phyloP scores from a whole-genome alignment of 2,329 filamentous ascomycete species.

The Trichoderma endophyticum region DNA sequence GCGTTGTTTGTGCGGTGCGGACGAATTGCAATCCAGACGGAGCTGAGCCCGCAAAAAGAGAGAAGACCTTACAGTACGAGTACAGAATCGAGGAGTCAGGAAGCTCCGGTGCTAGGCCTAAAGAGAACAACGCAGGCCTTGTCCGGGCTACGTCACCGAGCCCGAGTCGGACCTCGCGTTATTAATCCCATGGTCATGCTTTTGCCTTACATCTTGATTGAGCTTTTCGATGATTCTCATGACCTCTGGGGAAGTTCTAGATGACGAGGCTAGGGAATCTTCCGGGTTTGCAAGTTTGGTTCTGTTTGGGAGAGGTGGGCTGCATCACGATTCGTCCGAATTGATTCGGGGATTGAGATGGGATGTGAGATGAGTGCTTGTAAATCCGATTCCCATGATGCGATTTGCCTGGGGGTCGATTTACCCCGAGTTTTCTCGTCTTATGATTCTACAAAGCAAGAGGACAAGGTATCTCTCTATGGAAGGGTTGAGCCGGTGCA shows the following conservation, averaged over 20 bases:
- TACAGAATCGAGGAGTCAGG: background rate
- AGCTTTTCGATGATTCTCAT: background rate
- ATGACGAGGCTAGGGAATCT: slow-evolving; percentile 15
- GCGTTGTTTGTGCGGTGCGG: background rate
- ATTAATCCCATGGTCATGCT: background rate
- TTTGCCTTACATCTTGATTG: no score
- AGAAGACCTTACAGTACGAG: background rate
- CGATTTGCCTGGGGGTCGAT: background rate
- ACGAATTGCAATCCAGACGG: background rate
- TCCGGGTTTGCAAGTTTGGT: background rate
- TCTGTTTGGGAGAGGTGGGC: background rate
- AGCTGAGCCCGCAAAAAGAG: background rate
- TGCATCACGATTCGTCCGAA: background rate
- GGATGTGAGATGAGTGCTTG: background rate
- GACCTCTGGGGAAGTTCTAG: background rate
- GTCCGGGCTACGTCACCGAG: slow-evolving; percentile 1
- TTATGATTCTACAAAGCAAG: background rate
- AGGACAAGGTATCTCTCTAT: background rate
- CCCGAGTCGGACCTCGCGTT: background rate
- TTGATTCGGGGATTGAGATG: background rate
- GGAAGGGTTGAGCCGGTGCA: background rate
- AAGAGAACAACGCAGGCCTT: background rate
- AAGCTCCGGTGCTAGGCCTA: slow-evolving; percentile 2
- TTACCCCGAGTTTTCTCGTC: background rate
- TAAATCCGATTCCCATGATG: background rate